Evolutionary conservation across 768 basidiomycete species (phyloP).

Genomic region (Cytidiella melzeri): DNA sequence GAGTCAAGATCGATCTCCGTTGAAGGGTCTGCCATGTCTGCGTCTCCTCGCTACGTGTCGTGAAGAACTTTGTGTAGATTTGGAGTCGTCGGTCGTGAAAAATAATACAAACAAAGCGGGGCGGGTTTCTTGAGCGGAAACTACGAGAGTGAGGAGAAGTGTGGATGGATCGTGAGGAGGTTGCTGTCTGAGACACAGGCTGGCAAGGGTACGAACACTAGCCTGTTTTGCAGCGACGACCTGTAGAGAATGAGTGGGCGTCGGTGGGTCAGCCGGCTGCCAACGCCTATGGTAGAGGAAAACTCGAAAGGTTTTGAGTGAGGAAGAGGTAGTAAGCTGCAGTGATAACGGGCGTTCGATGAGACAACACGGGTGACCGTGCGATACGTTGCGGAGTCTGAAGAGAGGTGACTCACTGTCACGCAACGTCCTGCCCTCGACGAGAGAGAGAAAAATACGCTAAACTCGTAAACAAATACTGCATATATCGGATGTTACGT

Average conservation of each 20-base stretch:
- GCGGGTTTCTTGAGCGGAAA: conserved; percentile 1
- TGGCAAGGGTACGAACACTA: conserved; percentile 1
- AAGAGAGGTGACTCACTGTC: conserved; percentile 9
- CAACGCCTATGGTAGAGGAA: conserved; percentile 21
- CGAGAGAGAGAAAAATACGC: background rate
- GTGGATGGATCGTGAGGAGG: conserved; percentile 6
- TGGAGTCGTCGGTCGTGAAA: conserved; percentile 14
- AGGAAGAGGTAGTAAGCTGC: conserved; percentile 27
- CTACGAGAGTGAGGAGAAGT: conserved; percentile 8
- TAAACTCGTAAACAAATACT: background rate
- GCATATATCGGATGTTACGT: background rate
- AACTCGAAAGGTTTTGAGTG: conserved; percentile 40
- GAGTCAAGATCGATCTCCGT: conserved; percentile 99
- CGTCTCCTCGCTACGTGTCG: conserved; percentile 17
- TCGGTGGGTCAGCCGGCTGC: conserved; percentile 27
- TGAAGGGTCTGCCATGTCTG: conserved; percentile 64
- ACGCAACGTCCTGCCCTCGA: background rate
- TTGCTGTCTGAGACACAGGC: conserved; percentile 10
- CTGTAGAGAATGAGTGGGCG: conserved; percentile 9
- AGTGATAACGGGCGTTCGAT: conserved; percentile 32
- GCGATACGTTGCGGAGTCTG: conserved; percentile 17
- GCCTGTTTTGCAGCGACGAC: conserved; percentile 8
- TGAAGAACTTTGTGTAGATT: conserved; percentile 19
- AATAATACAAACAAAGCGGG: conserved; percentile 1
- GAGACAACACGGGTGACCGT: conserved; percentile 16